phyloP scores from a whole-genome alignment of 2,329 filamentous ascomycete genomes.

The Colletotrichum spinosum region DNA sequence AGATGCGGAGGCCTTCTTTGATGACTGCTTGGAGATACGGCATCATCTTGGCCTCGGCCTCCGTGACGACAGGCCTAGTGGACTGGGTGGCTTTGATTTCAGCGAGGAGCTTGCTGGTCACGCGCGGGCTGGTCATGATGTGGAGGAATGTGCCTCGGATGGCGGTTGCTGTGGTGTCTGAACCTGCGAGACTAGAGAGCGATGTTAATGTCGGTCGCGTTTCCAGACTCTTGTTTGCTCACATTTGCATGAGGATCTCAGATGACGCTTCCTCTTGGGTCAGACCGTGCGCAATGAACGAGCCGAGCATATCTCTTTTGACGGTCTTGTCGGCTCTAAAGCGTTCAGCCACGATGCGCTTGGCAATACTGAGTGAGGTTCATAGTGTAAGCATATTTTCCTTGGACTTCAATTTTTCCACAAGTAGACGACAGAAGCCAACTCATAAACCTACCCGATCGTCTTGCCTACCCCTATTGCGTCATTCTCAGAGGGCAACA shows the following conservation, averaged over 20 bases:
- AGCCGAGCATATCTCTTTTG: conserved; percentile 64
- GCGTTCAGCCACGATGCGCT: conserved; percentile 57
- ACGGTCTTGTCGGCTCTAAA: conserved; percentile 56
- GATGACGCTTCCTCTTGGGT: conserved; percentile 55
- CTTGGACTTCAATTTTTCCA: too few relatives aligned
- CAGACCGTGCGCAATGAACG: conserved; percentile 54
- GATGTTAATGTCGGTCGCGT: conserved; percentile 27
- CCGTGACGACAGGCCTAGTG: conserved; percentile 42
- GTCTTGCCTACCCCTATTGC: conserved; percentile 52
- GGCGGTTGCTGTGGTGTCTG: conserved; percentile 68
- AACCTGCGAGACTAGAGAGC: conserved; percentile 59
- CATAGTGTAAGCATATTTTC: too few relatives aligned
- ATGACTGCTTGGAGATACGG: conserved; percentile 63
- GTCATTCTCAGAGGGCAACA: conserved; percentile 55
- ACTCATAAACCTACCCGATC: conserved; percentile 54
- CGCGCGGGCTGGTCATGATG: conserved; percentile 60
- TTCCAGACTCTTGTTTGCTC: conserved; percentile 54
- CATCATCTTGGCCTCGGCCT: conserved; percentile 50
- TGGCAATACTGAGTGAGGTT: conserved; percentile 50
- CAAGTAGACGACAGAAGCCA: background rate
- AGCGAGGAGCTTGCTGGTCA: conserved; percentile 57
- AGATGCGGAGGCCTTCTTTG: conserved; percentile 58
- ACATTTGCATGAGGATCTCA: conserved; percentile 54
- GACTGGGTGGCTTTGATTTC: conserved; percentile 53
- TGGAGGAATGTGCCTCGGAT: conserved; percentile 67